These are phyloP conservation scores for Neocatenulostroma microsporum DNA, from an alignment of 2,329 filamentous ascomycete species.

Conservation along the genomic window DNA sequence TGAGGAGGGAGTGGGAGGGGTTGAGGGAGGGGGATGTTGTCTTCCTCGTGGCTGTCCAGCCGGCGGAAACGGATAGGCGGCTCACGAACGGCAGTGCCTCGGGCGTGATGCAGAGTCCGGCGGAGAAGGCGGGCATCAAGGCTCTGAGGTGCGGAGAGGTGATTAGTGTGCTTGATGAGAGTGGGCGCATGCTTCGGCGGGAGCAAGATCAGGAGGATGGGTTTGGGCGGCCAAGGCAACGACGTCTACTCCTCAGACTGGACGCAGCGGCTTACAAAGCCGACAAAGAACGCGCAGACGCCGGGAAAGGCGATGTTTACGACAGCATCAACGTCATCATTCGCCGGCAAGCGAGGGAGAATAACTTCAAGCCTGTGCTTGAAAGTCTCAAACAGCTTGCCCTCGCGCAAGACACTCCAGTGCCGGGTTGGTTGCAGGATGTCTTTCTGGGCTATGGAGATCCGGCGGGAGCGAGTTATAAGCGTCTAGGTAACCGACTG, in stretches of 20 bases:
- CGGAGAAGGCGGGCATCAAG: constrained; percentile 57
- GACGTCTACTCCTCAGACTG: constrained; percentile 71
- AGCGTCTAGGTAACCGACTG: constrained; percentile 68
- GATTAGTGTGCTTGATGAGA: constrained; percentile 77
- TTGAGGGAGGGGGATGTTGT: constrained; percentile 81
- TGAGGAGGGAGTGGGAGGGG: constrained; percentile 83
- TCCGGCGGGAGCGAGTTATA: constrained; percentile 78
- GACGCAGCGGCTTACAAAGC: constrained; percentile 70
- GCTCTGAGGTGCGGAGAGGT: constrained; percentile 76
- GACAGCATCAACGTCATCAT: constrained; percentile 77
- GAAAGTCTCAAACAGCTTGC: constrained; percentile 85
- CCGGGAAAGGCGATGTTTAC: constrained; percentile 71
- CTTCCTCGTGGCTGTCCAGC: constrained; percentile 72
- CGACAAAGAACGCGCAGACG: constrained; percentile 59
- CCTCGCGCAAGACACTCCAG: constrained; percentile 65
- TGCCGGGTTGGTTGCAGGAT: constrained; percentile 89
- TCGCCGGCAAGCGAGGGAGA: constrained; percentile 76
- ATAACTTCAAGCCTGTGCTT: constrained; percentile 92
- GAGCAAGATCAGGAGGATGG: constrained; percentile 52
- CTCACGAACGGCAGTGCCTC: constrained; percentile 46
- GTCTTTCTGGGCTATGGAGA: constrained; percentile 98
- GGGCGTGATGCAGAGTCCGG: constrained; percentile 39
- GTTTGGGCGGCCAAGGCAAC: constrained; percentile 51
- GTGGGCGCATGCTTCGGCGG: constrained; percentile 65
- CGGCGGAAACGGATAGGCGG: constrained; percentile 44